Percentiles rank a stretch among this genome's conserved stretches.
Evolutionary conservation across 305 asterid genomes (phyloP).

Genomic region (Plantago coronopus): DNA sequence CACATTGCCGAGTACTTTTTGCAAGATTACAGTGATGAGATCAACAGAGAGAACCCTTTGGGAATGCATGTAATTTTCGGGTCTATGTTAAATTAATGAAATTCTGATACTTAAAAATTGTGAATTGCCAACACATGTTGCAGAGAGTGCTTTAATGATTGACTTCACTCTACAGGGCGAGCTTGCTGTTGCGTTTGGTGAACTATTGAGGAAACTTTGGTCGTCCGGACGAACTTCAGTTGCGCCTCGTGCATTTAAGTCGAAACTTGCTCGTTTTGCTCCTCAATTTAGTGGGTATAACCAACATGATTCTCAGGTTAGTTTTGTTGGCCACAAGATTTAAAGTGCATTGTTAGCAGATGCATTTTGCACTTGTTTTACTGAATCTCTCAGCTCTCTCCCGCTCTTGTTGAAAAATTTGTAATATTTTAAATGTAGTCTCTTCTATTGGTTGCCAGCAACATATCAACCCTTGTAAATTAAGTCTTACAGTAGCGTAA

Average conservation of each 20-base stretch:
- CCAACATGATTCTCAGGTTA: slow-evolving; percentile 98
- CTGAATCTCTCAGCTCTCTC: too few species aligned
- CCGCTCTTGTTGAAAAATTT: too few species aligned
- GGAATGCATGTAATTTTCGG: slow-evolving; percentile 76
- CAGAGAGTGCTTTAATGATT: slow-evolving; percentile 24
- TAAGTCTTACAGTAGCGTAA: too few species aligned
- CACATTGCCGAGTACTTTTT: slow-evolving; percentile 77
- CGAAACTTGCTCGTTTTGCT: slow-evolving; percentile 93
- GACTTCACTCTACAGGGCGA: slow-evolving; percentile 69
- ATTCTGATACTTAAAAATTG: not conserved
- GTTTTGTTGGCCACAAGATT: slow-evolving; percentile 11
- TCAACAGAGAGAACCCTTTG: slow-evolving; percentile 73
- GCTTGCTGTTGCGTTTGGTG: slow-evolving; percentile 95
- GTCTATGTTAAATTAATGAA: slow-evolving; percentile 23
- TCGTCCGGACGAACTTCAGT: slow-evolving; percentile 77
- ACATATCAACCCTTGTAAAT: not conserved
- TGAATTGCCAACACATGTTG: slow-evolving; percentile 1
- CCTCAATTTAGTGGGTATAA: slow-evolving; percentile 98
- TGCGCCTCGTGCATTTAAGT: slow-evolving; percentile 95
- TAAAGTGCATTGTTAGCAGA: slow-evolving; percentile 1
- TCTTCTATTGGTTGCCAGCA: not conserved
- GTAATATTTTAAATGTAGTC: too few species aligned
- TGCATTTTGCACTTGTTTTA: slow-evolving; percentile 7
- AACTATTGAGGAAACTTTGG: slow-evolving; percentile 89
- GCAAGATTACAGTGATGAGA: slow-evolving; percentile 75